Evolutionary conservation across 2,329 filamentous ascomycete genomes (phyloP).

Genomic region (Passalora sequoiae): DNA sequence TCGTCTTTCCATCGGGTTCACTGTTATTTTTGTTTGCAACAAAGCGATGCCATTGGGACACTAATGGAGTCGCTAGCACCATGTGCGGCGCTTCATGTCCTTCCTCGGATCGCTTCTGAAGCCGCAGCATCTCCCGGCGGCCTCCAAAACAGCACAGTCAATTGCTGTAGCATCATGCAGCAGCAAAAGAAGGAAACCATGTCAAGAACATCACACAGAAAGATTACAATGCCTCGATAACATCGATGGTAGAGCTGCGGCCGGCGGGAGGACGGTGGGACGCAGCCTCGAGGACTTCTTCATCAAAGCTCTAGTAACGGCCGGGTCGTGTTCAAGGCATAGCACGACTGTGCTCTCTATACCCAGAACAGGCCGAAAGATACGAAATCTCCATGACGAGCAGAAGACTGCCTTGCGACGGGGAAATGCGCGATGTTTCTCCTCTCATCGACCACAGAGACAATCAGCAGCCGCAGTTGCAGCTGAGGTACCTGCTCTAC

Average conservation of each 20-base stretch:
- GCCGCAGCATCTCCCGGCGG: constrained; percentile 42
- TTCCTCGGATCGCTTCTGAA: constrained; percentile 52
- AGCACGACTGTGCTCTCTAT: neutral
- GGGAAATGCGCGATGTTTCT: neutral
- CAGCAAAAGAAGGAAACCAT: neutral
- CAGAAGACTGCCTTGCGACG: neutral
- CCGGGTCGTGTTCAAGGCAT: constrained; percentile 49
- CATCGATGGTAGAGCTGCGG: constrained; percentile 5
- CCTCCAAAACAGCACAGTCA: constrained; percentile 9
- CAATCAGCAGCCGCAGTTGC: neutral
- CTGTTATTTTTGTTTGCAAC: neutral
- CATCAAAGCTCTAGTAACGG: constrained; percentile 50
- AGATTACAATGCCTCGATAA: constrained; percentile 16
- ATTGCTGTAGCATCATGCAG: neutral
- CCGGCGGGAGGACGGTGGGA: constrained; percentile 10
- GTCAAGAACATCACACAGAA: constrained; percentile 2
- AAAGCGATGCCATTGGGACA: constrained; percentile 17
- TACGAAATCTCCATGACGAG: neutral
- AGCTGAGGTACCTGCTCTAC: constrained; percentile 14
- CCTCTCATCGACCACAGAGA: neutral
- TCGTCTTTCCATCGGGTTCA: constrained; percentile 3
- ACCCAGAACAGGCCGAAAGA: neutral
- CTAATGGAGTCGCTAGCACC: constrained; percentile 22
- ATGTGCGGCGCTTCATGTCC: constrained; percentile 63
- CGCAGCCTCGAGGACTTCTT: constrained; percentile 48